A percentile compares a stretch with the other conserved stretches of the same genome.
phyloP scores from a whole-genome alignment of 129 eudicot genomes.

The Pulicaria dysenterica region DNA sequence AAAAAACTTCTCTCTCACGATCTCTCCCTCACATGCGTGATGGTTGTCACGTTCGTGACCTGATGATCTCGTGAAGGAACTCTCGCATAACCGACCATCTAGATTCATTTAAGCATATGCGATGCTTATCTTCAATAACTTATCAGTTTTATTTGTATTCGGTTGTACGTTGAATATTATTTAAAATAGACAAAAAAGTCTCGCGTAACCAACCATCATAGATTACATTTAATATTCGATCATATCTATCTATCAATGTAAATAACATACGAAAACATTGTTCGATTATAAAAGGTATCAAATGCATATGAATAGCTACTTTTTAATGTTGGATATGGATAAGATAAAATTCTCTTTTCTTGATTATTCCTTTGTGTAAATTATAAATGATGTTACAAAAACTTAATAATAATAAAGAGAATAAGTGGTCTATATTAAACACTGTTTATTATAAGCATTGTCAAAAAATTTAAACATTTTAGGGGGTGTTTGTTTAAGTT shows the following conservation, averaged over 20 bases:
- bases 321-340: not conserved
- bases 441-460: no score
- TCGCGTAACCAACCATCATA: not conserved
- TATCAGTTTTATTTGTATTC: not conserved
- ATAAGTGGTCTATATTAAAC: not conserved
- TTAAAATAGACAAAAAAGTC: not conserved
- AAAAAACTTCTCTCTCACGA: no score
- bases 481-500: no score
- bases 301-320: no score
- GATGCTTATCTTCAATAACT: not conserved
- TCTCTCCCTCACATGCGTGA: no score
- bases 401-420: no score
- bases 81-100: no score
- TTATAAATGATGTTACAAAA: not conserved
- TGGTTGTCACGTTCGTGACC: no score
- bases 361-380: conserved; percentile 6
- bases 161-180: no score
- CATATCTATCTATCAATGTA: not conserved
- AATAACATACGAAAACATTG: not conserved
- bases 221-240: not conserved
- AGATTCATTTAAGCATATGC: not conserved
- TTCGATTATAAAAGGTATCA: not conserved
- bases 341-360: conserved; percentile 6
- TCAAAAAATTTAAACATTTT: no score
- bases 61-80: no score